Base-by-base conservation (phyloP, 106 monocot genomes). In the Agapanthus africanus region DNA sequence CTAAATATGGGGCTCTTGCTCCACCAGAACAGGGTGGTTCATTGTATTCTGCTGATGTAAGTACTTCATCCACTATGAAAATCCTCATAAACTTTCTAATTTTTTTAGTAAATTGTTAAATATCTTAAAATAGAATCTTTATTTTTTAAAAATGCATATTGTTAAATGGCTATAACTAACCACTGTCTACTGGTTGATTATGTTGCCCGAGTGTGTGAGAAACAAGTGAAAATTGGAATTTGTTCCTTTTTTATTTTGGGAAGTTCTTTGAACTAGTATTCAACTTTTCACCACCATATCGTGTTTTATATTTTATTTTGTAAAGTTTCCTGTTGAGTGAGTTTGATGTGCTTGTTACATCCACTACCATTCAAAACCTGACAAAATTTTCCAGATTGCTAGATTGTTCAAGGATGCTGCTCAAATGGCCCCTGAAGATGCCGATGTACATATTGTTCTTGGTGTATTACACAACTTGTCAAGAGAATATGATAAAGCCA, bases 401-500 rank as follows among this genome's bases (percentile, higher is more conserved):
- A 88, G 89, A 62, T 81, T 92, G 74, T 97, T 92, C 65, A 87
- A 67, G 72, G 97, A 97, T 67, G 97, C 92, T 54, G 89, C 89
- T 78, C 84, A 86, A 68, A 77, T 92, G 82, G 81, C 97, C 72
- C 97, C 97, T 31, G 97, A 92, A 31, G 97, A 97, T 83, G 86
- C 89, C 36, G 97, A 97, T 81, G 89, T 97, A 27, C 97, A 92
- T 73, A 83, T 97, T 74, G 92, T 97, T 42, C 86, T 97, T 65
- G 97, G 97, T 49, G 97, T 97, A 39, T 71, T 97, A 28, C 89
- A 89, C 80, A 97, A 97, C 50, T 63, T 97, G 33, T 92, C 97
- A 63, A 89, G 91, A 74, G 97, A 97, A 70, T 97, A 97, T 82
- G 97, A 97, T 49, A 91, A 74, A 80, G 95, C 95, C 40, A 88